These are phyloP conservation scores for Raphanus hybrid DNA, from an alignment of 441 rosid species.

Conservation along the genomic window DNA sequence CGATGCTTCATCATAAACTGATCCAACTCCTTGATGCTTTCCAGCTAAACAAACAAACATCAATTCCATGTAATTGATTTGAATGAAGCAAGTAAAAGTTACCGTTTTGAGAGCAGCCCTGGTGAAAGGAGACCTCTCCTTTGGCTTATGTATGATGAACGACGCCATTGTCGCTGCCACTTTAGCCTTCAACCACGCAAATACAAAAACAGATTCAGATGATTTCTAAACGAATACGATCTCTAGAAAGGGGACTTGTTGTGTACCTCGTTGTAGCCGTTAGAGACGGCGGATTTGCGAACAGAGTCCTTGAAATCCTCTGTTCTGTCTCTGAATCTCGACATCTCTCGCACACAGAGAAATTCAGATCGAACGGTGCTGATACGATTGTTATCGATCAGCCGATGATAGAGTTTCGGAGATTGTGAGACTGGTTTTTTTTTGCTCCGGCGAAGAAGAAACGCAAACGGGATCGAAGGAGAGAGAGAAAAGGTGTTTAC, in stretches of 20 bases:
- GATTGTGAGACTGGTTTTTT: too few species aligned
- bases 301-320: slow-evolving; percentile 94
- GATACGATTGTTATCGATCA: background rate
- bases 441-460: slow-evolving; percentile 26
- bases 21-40: slow-evolving; percentile 81
- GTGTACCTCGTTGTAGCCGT: slow-evolving; percentile 77
- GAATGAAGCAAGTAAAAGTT: slow-evolving; percentile 12
- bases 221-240: slow-evolving; percentile 14
- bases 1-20: slow-evolving; percentile 88
- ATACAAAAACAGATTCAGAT: background rate
- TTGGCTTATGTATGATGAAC: slow-evolving; percentile 85
- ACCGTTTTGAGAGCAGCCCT: slow-evolving; percentile 87
- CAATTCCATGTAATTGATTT: background rate
- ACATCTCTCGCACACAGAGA: slow-evolving; percentile 48
- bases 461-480: background rate
- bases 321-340: slow-evolving; percentile 82
- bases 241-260: background rate
- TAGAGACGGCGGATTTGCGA: slow-evolving; percentile 66
- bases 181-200: slow-evolving; percentile 78
- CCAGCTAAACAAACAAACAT: slow-evolving; percentile 52
- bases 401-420: too few species aligned
- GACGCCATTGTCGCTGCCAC: slow-evolving; percentile 87
- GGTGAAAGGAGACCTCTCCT: slow-evolving; percentile 70
- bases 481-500: background rate
- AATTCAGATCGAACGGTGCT: slow-evolving; percentile 25